Evolutionary conservation across 257 asterid genomes (phyloP).

Genomic region (Leptodermis oblonga): DNA sequence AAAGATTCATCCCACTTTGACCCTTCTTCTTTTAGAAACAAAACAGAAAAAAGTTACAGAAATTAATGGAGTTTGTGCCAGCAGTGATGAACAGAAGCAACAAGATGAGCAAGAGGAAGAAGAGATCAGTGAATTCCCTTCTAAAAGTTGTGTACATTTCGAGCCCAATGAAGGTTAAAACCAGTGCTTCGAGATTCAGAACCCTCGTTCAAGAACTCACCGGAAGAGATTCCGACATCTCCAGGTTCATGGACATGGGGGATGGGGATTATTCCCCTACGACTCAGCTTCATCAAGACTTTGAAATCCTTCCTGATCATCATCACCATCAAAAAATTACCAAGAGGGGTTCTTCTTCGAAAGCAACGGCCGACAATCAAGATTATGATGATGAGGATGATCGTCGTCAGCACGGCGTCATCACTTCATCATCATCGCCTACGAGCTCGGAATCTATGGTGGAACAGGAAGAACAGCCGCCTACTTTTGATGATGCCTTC

Average conservation of each 20-base stretch:
- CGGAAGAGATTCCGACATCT: slow-evolving; percentile 58
- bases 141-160: slow-evolving; percentile 81
- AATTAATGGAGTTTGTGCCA: slow-evolving; percentile 11
- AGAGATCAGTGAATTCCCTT: slow-evolving; percentile 19
- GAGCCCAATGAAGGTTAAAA: slow-evolving; percentile 76
- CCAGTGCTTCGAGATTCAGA: slow-evolving; percentile 60
- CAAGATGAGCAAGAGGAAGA: slow-evolving; percentile 22
- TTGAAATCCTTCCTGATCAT: slow-evolving; percentile 23
- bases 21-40: neutral
- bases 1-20: neutral
- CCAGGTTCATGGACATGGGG: neutral
- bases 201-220: slow-evolving; percentile 70
- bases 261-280: neutral
- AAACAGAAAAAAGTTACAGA: neutral
- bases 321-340: neutral
- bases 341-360: neutral
- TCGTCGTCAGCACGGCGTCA: slow-evolving; percentile 3
- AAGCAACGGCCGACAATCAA: neutral
- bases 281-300: slow-evolving; percentile 5
- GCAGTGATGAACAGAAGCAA: slow-evolving; percentile 7
- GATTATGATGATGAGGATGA: no score
- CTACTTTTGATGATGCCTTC: slow-evolving; percentile 26
- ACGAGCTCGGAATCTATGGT: slow-evolving; percentile 41
- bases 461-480: slow-evolving; percentile 28
- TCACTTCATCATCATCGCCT: slow-evolving; percentile 15